Base-by-base conservation (phyloP, 331 rosid species). In the Phaseolus coccineus region DNA sequence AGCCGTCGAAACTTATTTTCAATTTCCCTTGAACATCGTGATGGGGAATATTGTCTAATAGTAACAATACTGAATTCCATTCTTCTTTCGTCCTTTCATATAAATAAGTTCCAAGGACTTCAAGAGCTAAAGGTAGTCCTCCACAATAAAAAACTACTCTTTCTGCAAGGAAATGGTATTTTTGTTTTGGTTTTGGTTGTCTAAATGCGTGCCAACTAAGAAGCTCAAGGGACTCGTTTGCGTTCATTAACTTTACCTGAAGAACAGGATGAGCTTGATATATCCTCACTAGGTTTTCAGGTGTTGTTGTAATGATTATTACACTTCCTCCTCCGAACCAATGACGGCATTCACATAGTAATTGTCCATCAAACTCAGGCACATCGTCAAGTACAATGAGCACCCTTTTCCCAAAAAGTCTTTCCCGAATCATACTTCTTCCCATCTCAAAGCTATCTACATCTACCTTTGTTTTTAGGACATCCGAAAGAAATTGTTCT, bases 31-130 rank as follows among this genome's bases (percentile, higher is more conserved):
- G n/a, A n/a, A n/a, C n/a, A n/a, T n/a, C n/a, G n/a, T n/a, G n/a
- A n/a, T n/a, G n/a, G n/a, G n/a, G 69, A 73, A 57, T 73, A 10
- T 0, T 25, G 6, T 58, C 0, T 15, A 74, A 44, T 74, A 16
- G 42, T n/a, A 28, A 57, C 4, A 74, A 5, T 16, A 74, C 58
- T 42, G 22, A 42, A 0, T 1, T 4, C 78, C 78, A 74, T 3
- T 74, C 58, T 44, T 27, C 3, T 9, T 42, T 27, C 1, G 19
- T 4, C 42, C 58, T 74, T 0, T 27, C 31, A 11, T 0, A 14
- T 47, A 74, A 42, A 13, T 42, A 42, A 15, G 58, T 27, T 42
- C 78, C 78, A 74, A 74, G n/a, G 44, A 71, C 50, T 52, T 71
- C 76, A 71, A 71, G 76, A 4, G 64, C 33, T 1, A 71, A 22